Evolutionary conservation across 2,329 filamentous ascomycete species (phyloP).

Genomic region (Amauroascus verrucosus): DNA sequence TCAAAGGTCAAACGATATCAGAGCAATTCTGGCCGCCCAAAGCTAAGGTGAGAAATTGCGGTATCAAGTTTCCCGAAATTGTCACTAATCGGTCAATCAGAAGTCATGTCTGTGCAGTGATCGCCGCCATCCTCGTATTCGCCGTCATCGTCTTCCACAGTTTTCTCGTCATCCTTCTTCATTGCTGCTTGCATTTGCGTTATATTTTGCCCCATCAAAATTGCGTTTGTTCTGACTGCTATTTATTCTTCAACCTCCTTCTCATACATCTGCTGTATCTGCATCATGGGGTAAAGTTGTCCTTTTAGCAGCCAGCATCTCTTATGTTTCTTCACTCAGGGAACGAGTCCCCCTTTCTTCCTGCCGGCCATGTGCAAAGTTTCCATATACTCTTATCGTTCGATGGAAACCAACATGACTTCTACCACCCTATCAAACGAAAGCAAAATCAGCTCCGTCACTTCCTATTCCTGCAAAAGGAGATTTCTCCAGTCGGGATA

Average conservation of each 20-base stretch:
- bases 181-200: too few species aligned
- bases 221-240: too few species aligned
- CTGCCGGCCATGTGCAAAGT: neutral
- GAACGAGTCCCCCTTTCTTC: neutral
- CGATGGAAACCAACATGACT: neutral
- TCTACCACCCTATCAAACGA: neutral
- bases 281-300: neutral
- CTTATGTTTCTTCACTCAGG: neutral
- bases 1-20: too few species aligned
- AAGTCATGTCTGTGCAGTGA: neutral
- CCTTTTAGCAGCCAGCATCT: neutral
- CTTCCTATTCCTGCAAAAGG: neutral
- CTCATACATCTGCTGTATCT: neutral
- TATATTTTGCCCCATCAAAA: too few species aligned
- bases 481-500: neutral
- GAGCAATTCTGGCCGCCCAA: too few species aligned
- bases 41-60: too few species aligned
- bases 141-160: neutral
- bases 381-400: neutral
- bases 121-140: conserved; percentile 5
- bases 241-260: neutral
- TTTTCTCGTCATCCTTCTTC: neutral
- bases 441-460: neutral
- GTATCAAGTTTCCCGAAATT: too few species aligned
- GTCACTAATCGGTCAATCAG: neutral